A percentile compares a stretch with the other conserved stretches of the same genome.
These are phyloP conservation scores for Fraxinus ornus DNA, from an alignment of 305 asterid species.

Conservation along the genomic window DNA sequence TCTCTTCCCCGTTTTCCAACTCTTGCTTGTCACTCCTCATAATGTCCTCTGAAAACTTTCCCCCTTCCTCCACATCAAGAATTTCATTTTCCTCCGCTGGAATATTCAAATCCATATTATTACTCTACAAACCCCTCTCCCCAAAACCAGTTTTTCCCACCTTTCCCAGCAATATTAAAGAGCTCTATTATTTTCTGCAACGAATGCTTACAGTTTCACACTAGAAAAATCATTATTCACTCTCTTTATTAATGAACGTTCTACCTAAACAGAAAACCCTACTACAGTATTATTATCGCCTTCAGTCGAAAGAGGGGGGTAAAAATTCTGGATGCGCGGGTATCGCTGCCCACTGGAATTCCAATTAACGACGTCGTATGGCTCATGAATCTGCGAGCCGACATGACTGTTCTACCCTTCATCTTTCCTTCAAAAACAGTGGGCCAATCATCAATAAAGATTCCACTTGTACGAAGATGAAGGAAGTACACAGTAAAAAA, in stretches of 20 bases:
- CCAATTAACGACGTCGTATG: conserved; percentile 6
- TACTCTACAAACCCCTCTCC: neutral
- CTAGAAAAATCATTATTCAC: neutral
- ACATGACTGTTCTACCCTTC: conserved; percentile 10
- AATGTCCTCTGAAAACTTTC: neutral
- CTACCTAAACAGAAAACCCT: neutral
- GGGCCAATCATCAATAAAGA: neutral
- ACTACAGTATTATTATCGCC: neutral
- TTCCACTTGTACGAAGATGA: conserved; percentile 10
- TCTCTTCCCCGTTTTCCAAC: conserved; percentile 1
- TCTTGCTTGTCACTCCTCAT: neutral
- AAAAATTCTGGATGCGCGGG: neutral
- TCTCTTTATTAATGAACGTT: neutral
- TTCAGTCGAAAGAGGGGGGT: neutral
- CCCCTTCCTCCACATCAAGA: neutral
- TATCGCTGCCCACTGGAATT: neutral
- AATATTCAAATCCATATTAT: conserved; percentile 33
- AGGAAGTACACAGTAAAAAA: neutral
- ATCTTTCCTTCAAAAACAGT: neutral
- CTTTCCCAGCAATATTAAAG: neutral
- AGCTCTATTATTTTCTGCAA: neutral
- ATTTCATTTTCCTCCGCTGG: conserved; percentile 27
- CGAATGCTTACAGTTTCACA: neutral
- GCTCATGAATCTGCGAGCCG: neutral
- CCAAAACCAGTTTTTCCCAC: neutral